These are phyloP conservation scores for Nannizziopsis arthrosporioides DNA, from an alignment of 2,329 filamentous ascomycete genomes.

Conservation along the genomic window DNA sequence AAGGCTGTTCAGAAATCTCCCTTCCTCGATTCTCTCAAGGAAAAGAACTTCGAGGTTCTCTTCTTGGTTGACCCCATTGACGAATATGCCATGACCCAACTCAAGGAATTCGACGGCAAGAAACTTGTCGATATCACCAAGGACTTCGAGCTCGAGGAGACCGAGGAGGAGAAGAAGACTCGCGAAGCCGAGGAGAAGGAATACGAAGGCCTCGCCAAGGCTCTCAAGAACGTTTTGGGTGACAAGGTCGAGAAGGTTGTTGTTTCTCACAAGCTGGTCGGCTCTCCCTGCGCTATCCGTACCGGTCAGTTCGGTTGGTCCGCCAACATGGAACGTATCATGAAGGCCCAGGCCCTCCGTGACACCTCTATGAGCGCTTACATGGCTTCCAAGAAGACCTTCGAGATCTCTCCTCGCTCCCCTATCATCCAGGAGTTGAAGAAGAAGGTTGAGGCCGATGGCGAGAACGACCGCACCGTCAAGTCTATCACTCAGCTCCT, in stretches of 20 bases:
- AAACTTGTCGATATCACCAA: constrained; percentile 99
- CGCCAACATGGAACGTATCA: constrained; percentile 99
- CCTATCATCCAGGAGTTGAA: constrained; percentile 97
- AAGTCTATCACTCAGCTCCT: constrained; percentile 98
- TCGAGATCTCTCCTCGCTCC: constrained; percentile 99
- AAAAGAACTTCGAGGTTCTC: constrained; percentile 98
- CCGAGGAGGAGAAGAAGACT: constrained; percentile 94
- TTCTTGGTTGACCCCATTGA: constrained; percentile 99
- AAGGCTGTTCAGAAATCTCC: constrained; percentile 97
- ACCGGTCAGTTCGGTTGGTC: constrained; percentile 99
- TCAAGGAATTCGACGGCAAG: constrained; percentile 99
- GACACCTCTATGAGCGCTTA: constrained; percentile 99
- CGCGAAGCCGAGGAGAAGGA: constrained; percentile 98
- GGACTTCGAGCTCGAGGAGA: constrained; percentile 99
- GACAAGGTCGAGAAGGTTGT: constrained; percentile 99
- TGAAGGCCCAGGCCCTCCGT: constrained; percentile 99
- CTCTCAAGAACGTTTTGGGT: constrained; percentile 96
- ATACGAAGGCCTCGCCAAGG: constrained; percentile 87
- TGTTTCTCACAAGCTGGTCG: constrained; percentile 92
- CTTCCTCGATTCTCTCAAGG: constrained; percentile 96
- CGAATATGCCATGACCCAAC: constrained; percentile 98
- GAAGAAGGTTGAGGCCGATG: constrained; percentile 96
- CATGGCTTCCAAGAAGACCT: constrained; percentile 99
- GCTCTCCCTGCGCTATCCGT: constrained; percentile 93
- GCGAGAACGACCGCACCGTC: constrained; percentile 97